phyloP scores from a whole-genome alignment of 2,329 filamentous ascomycete genomes.

The Trichoderma asperellum region DNA sequence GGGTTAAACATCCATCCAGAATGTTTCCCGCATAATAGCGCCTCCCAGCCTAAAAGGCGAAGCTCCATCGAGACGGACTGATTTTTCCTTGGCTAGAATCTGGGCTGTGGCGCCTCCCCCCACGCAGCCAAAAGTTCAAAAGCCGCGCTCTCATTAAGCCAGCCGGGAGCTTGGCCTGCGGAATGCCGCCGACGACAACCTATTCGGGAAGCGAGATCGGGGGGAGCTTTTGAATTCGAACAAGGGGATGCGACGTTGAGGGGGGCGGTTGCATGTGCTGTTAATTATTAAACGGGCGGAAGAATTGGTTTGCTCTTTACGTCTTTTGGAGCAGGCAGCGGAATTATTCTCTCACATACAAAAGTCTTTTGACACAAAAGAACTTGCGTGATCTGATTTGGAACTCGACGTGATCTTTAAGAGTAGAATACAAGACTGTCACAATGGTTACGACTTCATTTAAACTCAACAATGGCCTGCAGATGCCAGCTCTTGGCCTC shows the following conservation, averaged over 20 bases:
- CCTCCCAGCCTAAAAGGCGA: constrained; percentile 2
- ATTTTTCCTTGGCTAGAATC: constrained; percentile 32
- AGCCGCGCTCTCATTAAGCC: neutral
- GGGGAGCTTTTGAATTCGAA: neutral
- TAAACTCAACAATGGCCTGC: constrained; percentile 66
- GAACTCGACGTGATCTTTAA: neutral
- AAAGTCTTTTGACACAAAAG: neutral
- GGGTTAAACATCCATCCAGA: neutral
- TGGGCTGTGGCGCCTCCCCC: constrained; percentile 11
- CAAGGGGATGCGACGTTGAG: neutral
- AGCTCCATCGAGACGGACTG: constrained; percentile 27
- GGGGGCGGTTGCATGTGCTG: neutral
- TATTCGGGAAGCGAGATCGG: constrained; percentile 27
- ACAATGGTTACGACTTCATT: constrained; percentile 58
- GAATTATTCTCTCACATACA: neutral
- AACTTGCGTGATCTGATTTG: neutral
- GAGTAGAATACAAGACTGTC: neutral
- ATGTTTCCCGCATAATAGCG: constrained; percentile 4
- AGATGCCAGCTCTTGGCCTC: constrained; percentile 67
- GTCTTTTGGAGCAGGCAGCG: neutral
- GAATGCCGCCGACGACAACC: constrained; percentile 27
- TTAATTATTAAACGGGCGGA: neutral
- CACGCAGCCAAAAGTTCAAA: constrained; percentile 18
- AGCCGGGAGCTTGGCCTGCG: constrained; percentile 15
- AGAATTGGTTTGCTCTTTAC: neutral